Percentiles rank a stretch among this genome's conserved stretches.
phyloP scores from a whole-genome alignment of 345 rosid genomes.

The Gynandropsis gynandra region DNA sequence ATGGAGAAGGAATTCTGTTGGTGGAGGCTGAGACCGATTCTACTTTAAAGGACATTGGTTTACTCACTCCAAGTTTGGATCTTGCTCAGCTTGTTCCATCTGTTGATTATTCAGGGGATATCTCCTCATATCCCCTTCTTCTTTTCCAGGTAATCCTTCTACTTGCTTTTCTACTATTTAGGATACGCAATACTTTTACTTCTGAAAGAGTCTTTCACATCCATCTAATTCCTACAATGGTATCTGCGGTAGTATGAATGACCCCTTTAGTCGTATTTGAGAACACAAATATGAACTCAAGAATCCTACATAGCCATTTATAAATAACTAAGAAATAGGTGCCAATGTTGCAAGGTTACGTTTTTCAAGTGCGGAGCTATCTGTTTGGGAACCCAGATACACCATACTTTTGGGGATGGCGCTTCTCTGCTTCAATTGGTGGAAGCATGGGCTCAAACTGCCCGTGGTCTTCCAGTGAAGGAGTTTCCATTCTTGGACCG shows the following conservation, averaged over 20 bases:
- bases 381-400: constrained; percentile 24
- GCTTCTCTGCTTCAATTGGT: constrained; percentile 14
- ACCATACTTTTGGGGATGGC: constrained; percentile 28
- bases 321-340: constrained; percentile 4
- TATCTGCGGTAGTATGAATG: not conserved
- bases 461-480: constrained; percentile 18
- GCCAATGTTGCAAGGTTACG: constrained; percentile 26
- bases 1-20: constrained; percentile 35
- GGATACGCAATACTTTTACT: not conserved
- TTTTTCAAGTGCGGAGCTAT: constrained; percentile 31
- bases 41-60: constrained; percentile 18
- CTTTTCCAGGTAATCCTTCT: constrained; percentile 24
- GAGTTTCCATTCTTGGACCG: constrained; percentile 28
- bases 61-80: constrained; percentile 14
- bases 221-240: too few relatives aligned
- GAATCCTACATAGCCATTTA: constrained; percentile 4
- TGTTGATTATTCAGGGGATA: constrained; percentile 24
- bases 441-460: constrained; percentile 25
- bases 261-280: not conserved
- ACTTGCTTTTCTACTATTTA: not conserved
- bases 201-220: too few relatives aligned
- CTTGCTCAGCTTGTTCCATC: constrained; percentile 24
- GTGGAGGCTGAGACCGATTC: constrained; percentile 29
- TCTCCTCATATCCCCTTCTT: constrained; percentile 29
- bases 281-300: not conserved